These are phyloP conservation scores for Agrostemma githago DNA, from an alignment of 148 eudicot species.

Conservation along the genomic window DNA sequence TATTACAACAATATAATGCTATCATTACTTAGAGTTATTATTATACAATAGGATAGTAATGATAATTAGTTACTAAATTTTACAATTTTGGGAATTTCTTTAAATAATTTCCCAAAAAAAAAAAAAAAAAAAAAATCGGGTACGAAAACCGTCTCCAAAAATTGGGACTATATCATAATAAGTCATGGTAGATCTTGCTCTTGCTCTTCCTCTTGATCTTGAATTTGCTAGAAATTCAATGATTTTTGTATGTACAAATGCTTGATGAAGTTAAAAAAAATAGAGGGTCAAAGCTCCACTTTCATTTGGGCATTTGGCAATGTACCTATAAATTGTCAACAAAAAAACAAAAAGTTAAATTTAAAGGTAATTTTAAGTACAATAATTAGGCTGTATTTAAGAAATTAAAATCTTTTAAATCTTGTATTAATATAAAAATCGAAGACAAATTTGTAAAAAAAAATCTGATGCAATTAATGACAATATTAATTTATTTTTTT, in stretches of 20 bases:
- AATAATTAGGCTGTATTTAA: no score
- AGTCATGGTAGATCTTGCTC: constrained; percentile 18
- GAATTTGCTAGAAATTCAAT: constrained; percentile 2
- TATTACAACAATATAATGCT: constrained; percentile 18
- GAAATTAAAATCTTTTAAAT: no score
- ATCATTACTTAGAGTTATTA: constrained; percentile 10
- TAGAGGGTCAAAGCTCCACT: constrained; percentile 35
- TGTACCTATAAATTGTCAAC: constrained; percentile 37
- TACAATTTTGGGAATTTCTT: constrained; percentile 26
- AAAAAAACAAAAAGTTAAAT: background rate
- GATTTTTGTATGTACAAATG: constrained; percentile 24
- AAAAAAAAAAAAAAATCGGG: constrained; percentile 28
- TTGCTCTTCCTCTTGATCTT: background rate
- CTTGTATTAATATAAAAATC: no score
- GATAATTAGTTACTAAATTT: constrained; percentile 29
- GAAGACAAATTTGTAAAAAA: no score
- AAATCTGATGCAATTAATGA: no score
- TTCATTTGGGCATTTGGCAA: constrained; percentile 56
- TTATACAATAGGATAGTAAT: constrained; percentile 18
- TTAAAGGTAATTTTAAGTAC: no score
- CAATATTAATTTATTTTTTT: no score
- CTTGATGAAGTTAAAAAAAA: background rate
- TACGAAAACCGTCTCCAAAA: constrained; percentile 15
- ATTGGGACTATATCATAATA: constrained; percentile 21
- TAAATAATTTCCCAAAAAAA: constrained; percentile 28